A percentile compares a stretch with the other conserved stretches of the same genome.
Evolutionary conservation across 768 basidiomycete species (phyloP).

Genomic region (Suillus discolor): DNA sequence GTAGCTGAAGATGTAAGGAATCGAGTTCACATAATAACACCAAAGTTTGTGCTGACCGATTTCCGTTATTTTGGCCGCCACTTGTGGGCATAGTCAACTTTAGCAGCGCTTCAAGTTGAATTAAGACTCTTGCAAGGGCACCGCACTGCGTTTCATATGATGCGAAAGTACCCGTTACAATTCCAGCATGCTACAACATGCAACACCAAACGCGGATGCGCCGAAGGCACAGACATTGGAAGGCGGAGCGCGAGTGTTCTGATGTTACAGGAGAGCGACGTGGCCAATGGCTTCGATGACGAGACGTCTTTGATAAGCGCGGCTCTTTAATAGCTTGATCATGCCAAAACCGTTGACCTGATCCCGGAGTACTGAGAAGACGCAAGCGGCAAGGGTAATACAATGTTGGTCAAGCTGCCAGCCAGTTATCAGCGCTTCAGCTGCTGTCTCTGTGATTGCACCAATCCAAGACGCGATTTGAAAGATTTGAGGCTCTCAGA

Average conservation of each 20-base stretch:
- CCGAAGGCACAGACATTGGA: not conserved
- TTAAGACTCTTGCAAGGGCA: not conserved
- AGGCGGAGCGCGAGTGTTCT: not conserved
- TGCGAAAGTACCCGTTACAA: not conserved
- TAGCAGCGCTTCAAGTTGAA: not conserved
- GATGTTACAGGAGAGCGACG: too few species aligned
- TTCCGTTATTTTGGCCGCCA: not conserved
- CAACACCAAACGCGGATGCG: not conserved
- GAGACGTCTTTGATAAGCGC: not conserved
- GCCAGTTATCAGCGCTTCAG: not conserved
- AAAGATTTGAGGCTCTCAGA: not conserved
- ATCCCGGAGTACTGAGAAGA: not conserved
- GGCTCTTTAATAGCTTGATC: not conserved
- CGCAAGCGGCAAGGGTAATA: too few species aligned
- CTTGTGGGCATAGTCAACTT: not conserved
- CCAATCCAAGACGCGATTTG: not conserved
- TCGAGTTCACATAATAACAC: not conserved
- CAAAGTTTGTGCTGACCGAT: not conserved
- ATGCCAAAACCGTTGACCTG: not conserved
- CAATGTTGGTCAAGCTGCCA: too few species aligned
- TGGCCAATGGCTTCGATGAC: too few species aligned
- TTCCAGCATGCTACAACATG: not conserved
- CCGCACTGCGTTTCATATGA: not conserved
- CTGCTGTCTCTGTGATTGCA: not conserved
- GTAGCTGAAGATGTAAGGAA: not conserved